A percentile compares a stretch with the other conserved stretches of the same genome.
Evolutionary conservation across 805 yeast species (phyloP).

Genomic region (Zygotorulaspora florentina): DNA sequence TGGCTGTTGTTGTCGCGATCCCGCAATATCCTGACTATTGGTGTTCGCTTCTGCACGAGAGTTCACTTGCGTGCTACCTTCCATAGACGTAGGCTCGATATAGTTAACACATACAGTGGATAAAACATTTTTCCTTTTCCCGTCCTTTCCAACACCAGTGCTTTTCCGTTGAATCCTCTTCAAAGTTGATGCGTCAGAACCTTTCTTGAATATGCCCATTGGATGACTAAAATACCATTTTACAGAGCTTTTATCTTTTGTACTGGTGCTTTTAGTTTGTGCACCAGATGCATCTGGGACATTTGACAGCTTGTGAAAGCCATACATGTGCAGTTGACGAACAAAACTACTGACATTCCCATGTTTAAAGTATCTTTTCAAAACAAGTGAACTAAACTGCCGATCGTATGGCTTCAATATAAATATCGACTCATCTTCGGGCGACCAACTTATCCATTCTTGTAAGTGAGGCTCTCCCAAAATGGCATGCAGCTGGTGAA

Average conservation of each 20-base stretch:
- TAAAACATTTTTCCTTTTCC: conserved; percentile 30
- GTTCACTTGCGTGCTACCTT: background rate
- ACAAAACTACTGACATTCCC: conserved; percentile 92
- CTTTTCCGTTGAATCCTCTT: conserved; percentile 31
- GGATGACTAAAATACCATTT: conserved; percentile 34
- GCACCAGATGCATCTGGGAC: conserved; percentile 6
- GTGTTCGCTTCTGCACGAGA: background rate
- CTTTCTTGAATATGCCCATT: conserved; percentile 25
- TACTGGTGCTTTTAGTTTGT: background rate
- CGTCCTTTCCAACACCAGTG: conserved; percentile 31
- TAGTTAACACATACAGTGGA: conserved; percentile 31
- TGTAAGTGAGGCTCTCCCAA: conserved; percentile 21
- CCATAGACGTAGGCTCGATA: conserved; percentile 11
- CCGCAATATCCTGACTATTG: background rate
- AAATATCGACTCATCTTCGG: conserved; percentile 20
- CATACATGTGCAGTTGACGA: conserved; percentile 93
- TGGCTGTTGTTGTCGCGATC: background rate
- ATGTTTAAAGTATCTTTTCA: conserved; percentile 83
- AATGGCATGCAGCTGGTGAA: conserved; percentile 31
- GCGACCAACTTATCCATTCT: conserved; percentile 30
- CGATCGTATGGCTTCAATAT: conserved; percentile 28
- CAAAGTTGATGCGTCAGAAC: conserved; percentile 20
- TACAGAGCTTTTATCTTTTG: conserved; percentile 13
- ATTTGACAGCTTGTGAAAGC: conserved; percentile 70
- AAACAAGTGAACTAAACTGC: conserved; percentile 25